phyloP scores from a whole-genome alignment of 768 basidiomycete species.

The Tricholoma hemisulphureum region DNA sequence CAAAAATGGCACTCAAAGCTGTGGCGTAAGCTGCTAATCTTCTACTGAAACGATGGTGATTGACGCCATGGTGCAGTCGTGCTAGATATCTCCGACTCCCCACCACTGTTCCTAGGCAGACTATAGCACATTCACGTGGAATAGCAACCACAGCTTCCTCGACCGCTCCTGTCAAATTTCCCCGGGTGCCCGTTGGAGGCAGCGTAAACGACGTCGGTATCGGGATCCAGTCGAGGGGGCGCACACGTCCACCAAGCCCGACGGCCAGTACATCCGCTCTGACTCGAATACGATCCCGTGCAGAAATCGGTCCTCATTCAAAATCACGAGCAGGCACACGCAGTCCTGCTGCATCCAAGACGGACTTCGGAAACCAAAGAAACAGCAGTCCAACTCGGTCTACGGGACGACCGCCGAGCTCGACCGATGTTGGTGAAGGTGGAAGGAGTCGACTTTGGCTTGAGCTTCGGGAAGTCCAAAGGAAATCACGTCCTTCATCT shows the following conservation, averaged over 20 bases:
- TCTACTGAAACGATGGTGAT: neutral
- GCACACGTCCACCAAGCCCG: conserved; percentile 12
- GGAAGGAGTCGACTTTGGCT: conserved; percentile 51
- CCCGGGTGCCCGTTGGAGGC: neutral
- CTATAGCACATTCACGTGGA: neutral
- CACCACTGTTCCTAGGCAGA: conserved; percentile 43
- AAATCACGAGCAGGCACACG: conserved; percentile 27
- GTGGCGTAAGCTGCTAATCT: conserved; percentile 63
- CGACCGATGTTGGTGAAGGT: conserved; percentile 32
- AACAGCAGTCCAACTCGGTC: conserved; percentile 18
- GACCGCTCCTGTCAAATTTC: neutral
- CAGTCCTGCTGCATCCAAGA: conserved; percentile 22
- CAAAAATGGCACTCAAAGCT: conserved; percentile 73
- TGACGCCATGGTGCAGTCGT: conserved; percentile 47
- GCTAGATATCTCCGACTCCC: conserved; percentile 81
- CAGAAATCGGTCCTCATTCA: conserved; percentile 35
- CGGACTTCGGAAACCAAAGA: conserved; percentile 9
- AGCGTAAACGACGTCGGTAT: neutral
- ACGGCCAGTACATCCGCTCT: conserved; percentile 12
- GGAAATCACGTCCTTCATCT: conserved; percentile 45
- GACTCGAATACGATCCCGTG: conserved; percentile 34
- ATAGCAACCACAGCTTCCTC: neutral
- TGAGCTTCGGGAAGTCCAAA: conserved; percentile 51
- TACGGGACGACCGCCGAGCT: conserved; percentile 25
- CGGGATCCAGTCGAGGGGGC: neutral